Conservation (phyloP, 163 green algal species). For the Chlamydomonas reinhardtii region DNA sequence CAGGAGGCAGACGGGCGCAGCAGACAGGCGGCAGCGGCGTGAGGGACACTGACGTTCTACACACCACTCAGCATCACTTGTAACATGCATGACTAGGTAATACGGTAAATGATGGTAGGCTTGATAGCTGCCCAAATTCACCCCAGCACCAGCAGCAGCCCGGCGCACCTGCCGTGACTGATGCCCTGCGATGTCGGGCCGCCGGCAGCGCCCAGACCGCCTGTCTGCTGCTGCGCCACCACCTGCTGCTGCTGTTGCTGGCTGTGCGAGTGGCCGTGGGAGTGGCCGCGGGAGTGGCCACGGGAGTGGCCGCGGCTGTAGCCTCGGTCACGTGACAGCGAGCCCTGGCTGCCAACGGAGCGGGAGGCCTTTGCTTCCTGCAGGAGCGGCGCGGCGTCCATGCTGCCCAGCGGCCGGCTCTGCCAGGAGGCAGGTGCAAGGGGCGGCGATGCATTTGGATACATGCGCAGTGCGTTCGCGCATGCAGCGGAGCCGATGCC, state of each 20-base stretch:
- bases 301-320: conserved; percentile 33
- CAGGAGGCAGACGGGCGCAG: too few species aligned
- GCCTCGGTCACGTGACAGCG: conserved; percentile 12
- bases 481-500: too few species aligned
- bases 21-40: too few species aligned
- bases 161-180: not conserved
- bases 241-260: conserved; percentile 15
- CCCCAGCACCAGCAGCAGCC: too few species aligned
- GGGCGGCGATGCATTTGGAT: too few species aligned
- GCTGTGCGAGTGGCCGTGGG: not conserved
- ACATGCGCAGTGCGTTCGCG: too few species aligned
- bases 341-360: conserved; percentile 38
- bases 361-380: conserved; percentile 30
- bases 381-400: not conserved
- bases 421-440: not conserved
- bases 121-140: too few species aligned
- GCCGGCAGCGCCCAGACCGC: too few species aligned
- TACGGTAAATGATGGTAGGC: too few species aligned
- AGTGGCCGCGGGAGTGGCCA: conserved; percentile 25
- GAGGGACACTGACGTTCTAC: too few species aligned
- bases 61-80: too few species aligned
- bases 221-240: not conserved
- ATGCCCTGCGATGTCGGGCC: not conserved
- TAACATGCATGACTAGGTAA: too few species aligned
- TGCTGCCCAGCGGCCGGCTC: not conserved